Evolutionary conservation across 768 basidiomycete species (phyloP).

Genomic region (Crepidotus variabilis): DNA sequence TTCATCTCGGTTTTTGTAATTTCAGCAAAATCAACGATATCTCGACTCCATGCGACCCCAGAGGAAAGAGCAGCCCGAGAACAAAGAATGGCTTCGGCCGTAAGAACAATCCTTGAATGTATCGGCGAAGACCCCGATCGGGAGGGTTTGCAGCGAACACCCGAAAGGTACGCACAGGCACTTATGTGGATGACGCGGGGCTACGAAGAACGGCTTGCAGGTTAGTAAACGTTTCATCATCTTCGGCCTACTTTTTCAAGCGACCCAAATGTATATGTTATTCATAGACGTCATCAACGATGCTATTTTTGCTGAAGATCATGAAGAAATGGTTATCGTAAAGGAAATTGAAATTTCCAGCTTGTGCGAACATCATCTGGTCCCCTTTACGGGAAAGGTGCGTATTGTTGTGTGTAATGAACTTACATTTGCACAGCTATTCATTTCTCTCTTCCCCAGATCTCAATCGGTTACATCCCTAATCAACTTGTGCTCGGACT

Average conservation of each 20-base stretch:
- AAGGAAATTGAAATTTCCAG: conserved; percentile 96
- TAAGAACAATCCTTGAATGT: conserved; percentile 91
- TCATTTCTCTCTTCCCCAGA: conserved; percentile 38
- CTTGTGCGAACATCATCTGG: conserved; percentile 97
- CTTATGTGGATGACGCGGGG: conserved; percentile 99
- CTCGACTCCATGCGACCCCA: conserved; percentile 76
- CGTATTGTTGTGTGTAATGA: conserved; percentile 19
- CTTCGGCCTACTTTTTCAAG: conserved; percentile 2
- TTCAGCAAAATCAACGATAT: conserved; percentile 85
- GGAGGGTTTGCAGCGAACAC: conserved; percentile 88
- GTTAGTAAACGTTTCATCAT: conserved; percentile 34
- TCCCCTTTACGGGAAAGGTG: conserved; percentile 97
- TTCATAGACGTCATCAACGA: conserved; percentile 92
- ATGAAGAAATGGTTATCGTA: conserved; percentile 99
- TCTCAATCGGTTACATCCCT: conserved; percentile 97
- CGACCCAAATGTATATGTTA: conserved; percentile 11
- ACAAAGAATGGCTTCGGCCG: conserved; percentile 74
- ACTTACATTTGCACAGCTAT: neutral
- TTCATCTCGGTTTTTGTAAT: neutral
- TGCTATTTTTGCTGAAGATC: conserved; percentile 97
- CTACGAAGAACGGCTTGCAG: conserved; percentile 92
- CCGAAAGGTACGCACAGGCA: conserved; percentile 94
- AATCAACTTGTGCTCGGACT: conserved; percentile 91
- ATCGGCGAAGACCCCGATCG: conserved; percentile 98
- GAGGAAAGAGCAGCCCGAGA: conserved; percentile 71